Base-by-base conservation (phyloP, 345 rosid genomes). In the Clausena lansium region DNA sequence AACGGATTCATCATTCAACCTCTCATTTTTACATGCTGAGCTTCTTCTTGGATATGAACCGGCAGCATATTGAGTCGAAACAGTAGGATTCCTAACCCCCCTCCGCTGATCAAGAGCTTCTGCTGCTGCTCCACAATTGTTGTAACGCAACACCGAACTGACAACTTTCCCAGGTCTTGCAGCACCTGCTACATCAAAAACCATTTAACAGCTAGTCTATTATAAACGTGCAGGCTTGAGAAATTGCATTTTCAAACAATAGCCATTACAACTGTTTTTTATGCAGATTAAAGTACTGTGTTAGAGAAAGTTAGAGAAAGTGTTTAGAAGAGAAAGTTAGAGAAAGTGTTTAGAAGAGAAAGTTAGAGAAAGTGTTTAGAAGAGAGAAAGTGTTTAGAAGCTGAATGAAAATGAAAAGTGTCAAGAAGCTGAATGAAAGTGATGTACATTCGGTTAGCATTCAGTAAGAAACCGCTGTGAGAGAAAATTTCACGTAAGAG, bases 91-190 rank as follows among this genome's bases (percentile, higher is more conserved):
- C 76, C 96, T 86, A n/a, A 79, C 81, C 89, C 83, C 85, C 83
- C 97, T 89, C 67, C 93, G 86, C 74, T 90, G 96, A 71, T 90
- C 99, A 17, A 92, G 85, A 71, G 89, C 83, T 77, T 92, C 98
- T 6, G 89, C 86, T 45, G 89, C 91, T 28, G 87, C 91, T 17
- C 92, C 92, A 54, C 98, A 91, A 75, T 90, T 91, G 88, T 90
- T 91, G 86, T 95, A 91, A 41, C 97, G 97, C 78, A 90, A 78
- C 41, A 91, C 95, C 4, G 98, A 89, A 24, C 97, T 86, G 62
- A 91, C 92, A n/a, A 93, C 95, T 83, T 93, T 93, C 63, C 95
- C 97, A 20, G 97, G 97, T 82, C 95, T 86, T 41, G 98, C 88
- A 27, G 88, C 91, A 67, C 92, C 91, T 83, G 92, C 94, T 81